phyloP scores from a whole-genome alignment of 73 alveolate species.

The Halteria grandinella region DNA sequence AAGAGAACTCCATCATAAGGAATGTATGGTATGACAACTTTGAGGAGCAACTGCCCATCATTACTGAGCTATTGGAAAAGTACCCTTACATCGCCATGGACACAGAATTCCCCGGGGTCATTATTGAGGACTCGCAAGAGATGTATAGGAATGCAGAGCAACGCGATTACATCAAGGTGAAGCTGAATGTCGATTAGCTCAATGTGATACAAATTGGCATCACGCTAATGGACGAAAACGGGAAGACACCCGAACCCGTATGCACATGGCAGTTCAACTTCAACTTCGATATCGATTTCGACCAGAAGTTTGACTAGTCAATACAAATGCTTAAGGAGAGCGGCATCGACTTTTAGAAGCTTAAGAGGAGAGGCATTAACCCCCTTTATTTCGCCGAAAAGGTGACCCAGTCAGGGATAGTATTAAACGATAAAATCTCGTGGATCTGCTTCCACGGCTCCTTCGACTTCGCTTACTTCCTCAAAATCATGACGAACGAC shows the following conservation, averaged over 20 bases:
- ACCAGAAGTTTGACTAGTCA: constrained; percentile 68
- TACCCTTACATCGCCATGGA: constrained; percentile 72
- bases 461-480: constrained; percentile 88
- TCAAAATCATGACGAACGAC: constrained; percentile 73
- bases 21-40: constrained; percentile 69
- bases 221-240: constrained; percentile 81
- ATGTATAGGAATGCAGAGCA: constrained; percentile 50
- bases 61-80: constrained; percentile 55
- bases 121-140: constrained; percentile 26
- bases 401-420: constrained; percentile 28
- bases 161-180: constrained; percentile 76
- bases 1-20: no score
- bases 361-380: constrained; percentile 78
- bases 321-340: constrained; percentile 67
- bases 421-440: constrained; percentile 18
- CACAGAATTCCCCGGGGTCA: constrained; percentile 80
- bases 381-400: constrained; percentile 75
- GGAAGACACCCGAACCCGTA: constrained; percentile 74
- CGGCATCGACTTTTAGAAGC: constrained; percentile 87
- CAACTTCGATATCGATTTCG: constrained; percentile 69
- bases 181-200: constrained; percentile 79
- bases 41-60: constrained; percentile 42
- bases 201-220: constrained; percentile 87
- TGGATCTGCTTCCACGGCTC: constrained; percentile 92
- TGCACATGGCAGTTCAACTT: constrained; percentile 90